Evolutionary conservation across 2,329 filamentous ascomycete genomes (phyloP).

Genomic region (Venturia aucupariae): DNA sequence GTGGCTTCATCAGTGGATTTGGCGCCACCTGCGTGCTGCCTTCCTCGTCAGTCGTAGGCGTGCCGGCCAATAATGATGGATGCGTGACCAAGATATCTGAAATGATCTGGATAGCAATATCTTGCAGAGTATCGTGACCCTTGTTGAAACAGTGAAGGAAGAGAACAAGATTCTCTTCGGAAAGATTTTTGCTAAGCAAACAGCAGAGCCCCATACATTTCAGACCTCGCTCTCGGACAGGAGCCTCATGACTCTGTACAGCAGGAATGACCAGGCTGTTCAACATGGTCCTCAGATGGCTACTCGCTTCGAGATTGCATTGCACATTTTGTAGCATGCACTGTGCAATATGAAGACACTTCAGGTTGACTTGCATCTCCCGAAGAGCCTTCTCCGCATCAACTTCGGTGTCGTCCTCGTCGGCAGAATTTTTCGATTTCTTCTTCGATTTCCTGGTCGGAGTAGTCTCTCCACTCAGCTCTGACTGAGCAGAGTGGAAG

Average conservation of each 20-base stretch:
- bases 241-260: constrained; percentile 84
- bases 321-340: constrained; percentile 94
- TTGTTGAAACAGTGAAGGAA: constrained; percentile 96
- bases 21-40: constrained; percentile 20
- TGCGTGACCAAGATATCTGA: constrained; percentile 89
- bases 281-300: constrained; percentile 90
- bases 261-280: constrained; percentile 96
- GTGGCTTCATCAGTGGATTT: constrained; percentile 44
- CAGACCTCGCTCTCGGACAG: constrained; percentile 82
- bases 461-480: constrained; percentile 60
- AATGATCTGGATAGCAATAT: constrained; percentile 82
- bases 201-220: constrained; percentile 86
- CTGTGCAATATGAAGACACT: constrained; percentile 93
- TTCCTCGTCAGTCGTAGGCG: constrained; percentile 29
- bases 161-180: constrained; percentile 81
- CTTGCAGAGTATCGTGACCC: constrained; percentile 81
- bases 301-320: constrained; percentile 78
- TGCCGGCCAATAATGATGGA: constrained; percentile 63
- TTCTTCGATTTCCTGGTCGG: constrained; percentile 31
- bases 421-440: constrained; percentile 30
- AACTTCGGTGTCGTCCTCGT: constrained; percentile 50
- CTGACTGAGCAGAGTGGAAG: constrained; percentile 88
- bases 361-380: constrained; percentile 96
- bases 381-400: constrained; percentile 66
- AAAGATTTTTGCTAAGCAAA: constrained; percentile 81